phyloP scores from a whole-genome alignment of 2,329 filamentous ascomycete genomes.

The Dactylellina haptotyla region DNA sequence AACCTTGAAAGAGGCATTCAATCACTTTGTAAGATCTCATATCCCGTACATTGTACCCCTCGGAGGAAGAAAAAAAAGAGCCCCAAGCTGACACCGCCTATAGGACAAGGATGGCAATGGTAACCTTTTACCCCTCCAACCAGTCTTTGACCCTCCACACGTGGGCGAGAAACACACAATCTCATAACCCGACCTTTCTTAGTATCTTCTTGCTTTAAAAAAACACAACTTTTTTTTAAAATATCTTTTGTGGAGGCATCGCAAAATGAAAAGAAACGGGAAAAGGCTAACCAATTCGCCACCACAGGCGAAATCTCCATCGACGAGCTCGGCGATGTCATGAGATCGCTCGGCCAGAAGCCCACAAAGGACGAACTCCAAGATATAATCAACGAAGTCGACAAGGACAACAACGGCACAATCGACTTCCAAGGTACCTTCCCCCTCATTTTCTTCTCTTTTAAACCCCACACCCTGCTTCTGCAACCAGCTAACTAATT shows the following conservation, averaged over 20 bases:
- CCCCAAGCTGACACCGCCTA: neutral
- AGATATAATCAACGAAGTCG: constrained; percentile 75
- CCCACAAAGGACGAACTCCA: constrained; percentile 71
- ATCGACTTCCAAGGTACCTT: constrained; percentile 71
- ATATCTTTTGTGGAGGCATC: too few species aligned
- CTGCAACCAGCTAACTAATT: constrained; percentile 3
- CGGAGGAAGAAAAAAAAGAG: neutral
- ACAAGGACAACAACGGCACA: constrained; percentile 72
- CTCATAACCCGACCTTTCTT: neutral
- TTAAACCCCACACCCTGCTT: neutral
- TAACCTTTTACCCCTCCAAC: constrained; percentile 47
- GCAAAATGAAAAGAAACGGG: too few species aligned
- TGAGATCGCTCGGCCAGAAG: constrained; percentile 72
- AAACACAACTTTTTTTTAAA: too few species aligned
- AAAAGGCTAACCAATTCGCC: too few species aligned
- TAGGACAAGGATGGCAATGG: constrained; percentile 60
- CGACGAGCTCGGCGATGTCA: constrained; percentile 72
- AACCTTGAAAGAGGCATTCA: constrained; percentile 59
- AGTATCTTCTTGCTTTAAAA: too few species aligned
- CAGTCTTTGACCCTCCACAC: neutral
- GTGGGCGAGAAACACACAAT: constrained; percentile 9
- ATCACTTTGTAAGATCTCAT: constrained; percentile 58
- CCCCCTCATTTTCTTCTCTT: neutral
- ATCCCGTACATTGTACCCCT: neutral
- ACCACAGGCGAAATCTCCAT: constrained; percentile 74